Evolutionary conservation across 1,139 yeast species (phyloP), one percentile per base, ranked within the genome.

Genomic region (Pichia sp.): DNA sequence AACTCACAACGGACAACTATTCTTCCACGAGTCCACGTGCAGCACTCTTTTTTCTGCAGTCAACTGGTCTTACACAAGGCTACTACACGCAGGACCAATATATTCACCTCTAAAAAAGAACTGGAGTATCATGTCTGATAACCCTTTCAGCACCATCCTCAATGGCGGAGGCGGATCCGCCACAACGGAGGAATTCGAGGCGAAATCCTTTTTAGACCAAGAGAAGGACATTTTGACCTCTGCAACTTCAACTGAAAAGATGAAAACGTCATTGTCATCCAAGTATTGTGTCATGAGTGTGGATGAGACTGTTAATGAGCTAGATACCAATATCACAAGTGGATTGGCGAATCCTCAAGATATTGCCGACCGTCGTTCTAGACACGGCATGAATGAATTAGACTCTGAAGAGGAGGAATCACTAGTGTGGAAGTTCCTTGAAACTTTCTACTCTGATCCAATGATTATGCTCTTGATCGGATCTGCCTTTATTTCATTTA

Each of bases 381-480:
- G 79, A 19, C 82, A 86, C 53, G 98, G 98, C 1, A 51, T 69
- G 29, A 84, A 86, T 56, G 95, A 84, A 53, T 66, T 91, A 36
- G 62, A 68, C 10, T 63, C 70, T 13, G 86, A 82, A 11, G 95
- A 85, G 37, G 87, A 82, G 29, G 96, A 88, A 48, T 73, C 75
- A 40, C 53, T 88, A 33, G 41, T 72, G 13, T 60, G 72, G 62
- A 82, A 83, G 56, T 91, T 91, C 51, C 38, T 86, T 18, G 68
- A 80, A 38, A 85, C 79, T 37, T 88, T 91, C 54, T 79, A 83
- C 51, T 91, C 82, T 49, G 94, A 88, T 60, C 96, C 96, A 14
- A 67, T 91, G 60, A 88, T 91, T 46, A 64, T 91, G 50, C 64
- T 91, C 39, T 68, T 91, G 51, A 83, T 87, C 31, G 96, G 93